A percentile compares a stretch with the other conserved stretches of the same genome.
Conservation (phyloP, 495 filamentous ascomycete species). For the Aspergillus panamensis region DNA sequence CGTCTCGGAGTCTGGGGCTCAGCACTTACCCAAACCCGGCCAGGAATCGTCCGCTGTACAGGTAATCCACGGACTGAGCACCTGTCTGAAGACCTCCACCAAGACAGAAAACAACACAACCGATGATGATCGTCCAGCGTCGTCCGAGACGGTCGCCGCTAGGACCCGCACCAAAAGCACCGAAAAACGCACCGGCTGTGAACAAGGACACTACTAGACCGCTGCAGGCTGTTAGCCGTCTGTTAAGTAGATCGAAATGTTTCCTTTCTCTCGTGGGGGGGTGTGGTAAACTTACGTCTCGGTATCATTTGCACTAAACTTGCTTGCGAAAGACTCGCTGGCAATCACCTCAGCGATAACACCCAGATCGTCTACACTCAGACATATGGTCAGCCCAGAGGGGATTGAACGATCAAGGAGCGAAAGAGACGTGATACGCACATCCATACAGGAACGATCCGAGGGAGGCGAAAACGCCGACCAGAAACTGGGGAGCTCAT, state of each 20-base stretch:
- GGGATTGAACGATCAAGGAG: slow-evolving; percentile 6
- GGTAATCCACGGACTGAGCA: slow-evolving; percentile 33
- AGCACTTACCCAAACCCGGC: slow-evolving; percentile 51
- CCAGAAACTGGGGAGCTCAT: slow-evolving; percentile 47
- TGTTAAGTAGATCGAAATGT: not conserved
- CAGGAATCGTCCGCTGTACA: slow-evolving; percentile 43
- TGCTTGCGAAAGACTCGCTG: slow-evolving; percentile 44
- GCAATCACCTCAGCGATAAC: slow-evolving; percentile 60
- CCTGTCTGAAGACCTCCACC: slow-evolving; percentile 44
- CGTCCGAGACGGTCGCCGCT: slow-evolving; percentile 40
- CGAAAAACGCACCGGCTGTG: slow-evolving; percentile 49
- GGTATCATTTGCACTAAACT: slow-evolving; percentile 50
- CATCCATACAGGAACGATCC: slow-evolving; percentile 60
- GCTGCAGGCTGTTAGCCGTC: slow-evolving; percentile 25
- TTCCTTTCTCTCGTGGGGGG: not conserved
- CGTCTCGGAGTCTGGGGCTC: not conserved
- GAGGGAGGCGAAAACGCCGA: slow-evolving; percentile 60
- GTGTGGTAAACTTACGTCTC: slow-evolving; percentile 47
- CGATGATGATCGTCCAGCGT: slow-evolving; percentile 42
- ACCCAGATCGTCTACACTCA: slow-evolving; percentile 44
- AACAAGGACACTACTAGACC: slow-evolving; percentile 68
- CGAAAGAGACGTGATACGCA: slow-evolving; percentile 25
- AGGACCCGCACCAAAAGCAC: slow-evolving; percentile 37
- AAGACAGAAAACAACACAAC: slow-evolving; percentile 42
- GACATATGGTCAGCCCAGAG: slow-evolving; percentile 10